Evolutionary conservation across 495 filamentous ascomycete genomes (phyloP).

Genomic region (Astrocystis sublimbata): DNA sequence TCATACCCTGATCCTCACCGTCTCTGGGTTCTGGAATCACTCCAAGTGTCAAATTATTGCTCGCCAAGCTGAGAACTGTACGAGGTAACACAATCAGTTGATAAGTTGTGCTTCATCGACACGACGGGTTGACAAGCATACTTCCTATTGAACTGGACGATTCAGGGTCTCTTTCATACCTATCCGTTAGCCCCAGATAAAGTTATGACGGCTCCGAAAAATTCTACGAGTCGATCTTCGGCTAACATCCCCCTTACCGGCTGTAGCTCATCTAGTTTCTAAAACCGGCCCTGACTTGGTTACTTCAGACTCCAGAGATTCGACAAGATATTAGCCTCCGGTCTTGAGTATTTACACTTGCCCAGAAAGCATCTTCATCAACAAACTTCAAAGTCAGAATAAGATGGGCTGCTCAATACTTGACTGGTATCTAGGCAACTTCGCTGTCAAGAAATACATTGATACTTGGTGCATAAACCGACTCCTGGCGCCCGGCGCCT

Average conservation of each 20-base stretch:
- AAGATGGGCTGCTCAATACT: background rate
- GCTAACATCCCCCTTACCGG: background rate
- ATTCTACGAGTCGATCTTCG: background rate
- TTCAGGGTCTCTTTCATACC: background rate
- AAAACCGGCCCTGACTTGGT: too few relatives aligned
- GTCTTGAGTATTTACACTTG: too few relatives aligned
- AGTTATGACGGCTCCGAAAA: constrained; percentile 11
- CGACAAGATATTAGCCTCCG: background rate
- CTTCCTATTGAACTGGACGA: background rate
- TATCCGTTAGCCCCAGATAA: constrained; percentile 12
- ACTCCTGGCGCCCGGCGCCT: background rate
- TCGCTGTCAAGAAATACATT: too few relatives aligned
- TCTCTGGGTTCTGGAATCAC: background rate
- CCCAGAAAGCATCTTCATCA: too few relatives aligned
- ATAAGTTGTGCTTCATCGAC: background rate
- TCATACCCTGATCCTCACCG: background rate
- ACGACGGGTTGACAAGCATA: background rate
- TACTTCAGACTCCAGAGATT: too few relatives aligned
- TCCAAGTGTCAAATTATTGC: background rate
- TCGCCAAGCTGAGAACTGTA: constrained; percentile 1
- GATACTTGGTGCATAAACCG: background rate
- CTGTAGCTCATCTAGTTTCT: background rate
- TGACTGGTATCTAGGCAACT: too few relatives aligned
- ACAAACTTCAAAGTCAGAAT: background rate
- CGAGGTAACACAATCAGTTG: background rate